Base-by-base conservation (phyloP, 2,329 filamentous ascomycete species). In the Akanthomyces dipterigenus region DNA sequence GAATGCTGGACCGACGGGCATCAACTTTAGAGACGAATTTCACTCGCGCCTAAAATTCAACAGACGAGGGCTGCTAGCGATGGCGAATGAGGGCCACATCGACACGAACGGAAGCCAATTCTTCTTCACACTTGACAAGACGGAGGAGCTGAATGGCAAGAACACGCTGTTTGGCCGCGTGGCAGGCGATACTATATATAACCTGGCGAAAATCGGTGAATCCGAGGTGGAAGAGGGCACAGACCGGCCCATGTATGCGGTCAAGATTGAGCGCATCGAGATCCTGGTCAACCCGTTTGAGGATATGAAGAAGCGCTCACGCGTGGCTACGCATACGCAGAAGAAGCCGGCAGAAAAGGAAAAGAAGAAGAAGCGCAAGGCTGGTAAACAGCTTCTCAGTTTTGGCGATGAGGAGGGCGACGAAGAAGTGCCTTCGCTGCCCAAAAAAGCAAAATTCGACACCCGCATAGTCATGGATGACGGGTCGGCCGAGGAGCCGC, bases 131-230 rank as follows among this genome's bases (percentile, higher is more conserved):
- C 77, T 99, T 58, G 92, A 86, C 65, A 92, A 88, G 70, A 81
- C 93, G 26, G 87, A 91, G 28, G 92, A 98, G 78, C 74, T 99
- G 69, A 91, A 89, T 67, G 89, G 88, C 56, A 91, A 90, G 76
- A 97, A 97, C 73, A 98, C 95, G 0, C 78, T 98, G 73, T 98
- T 99, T 78, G 95, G 95, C 20, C 82, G 95, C 61, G 84, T 99
- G 49, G 91, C 90, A 40, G 95, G 93, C 31, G 91, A 98, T 66
- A 97, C 93, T 18, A 95, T 99, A 60, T 99, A 96, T 77, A 98
- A 97, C 73, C 74, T 99, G 70, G 87, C 93, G 70, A 96, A 93
- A 75, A 96, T 98, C 81, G 92, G 89, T 22, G 93, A 98, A 71
- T 85, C 85, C 0, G 95, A 98, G 70, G 78, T 96, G 20, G 84